Base-by-base conservation (phyloP, 2,329 filamentous ascomycete species). In the Lachnellula arida region DNA sequence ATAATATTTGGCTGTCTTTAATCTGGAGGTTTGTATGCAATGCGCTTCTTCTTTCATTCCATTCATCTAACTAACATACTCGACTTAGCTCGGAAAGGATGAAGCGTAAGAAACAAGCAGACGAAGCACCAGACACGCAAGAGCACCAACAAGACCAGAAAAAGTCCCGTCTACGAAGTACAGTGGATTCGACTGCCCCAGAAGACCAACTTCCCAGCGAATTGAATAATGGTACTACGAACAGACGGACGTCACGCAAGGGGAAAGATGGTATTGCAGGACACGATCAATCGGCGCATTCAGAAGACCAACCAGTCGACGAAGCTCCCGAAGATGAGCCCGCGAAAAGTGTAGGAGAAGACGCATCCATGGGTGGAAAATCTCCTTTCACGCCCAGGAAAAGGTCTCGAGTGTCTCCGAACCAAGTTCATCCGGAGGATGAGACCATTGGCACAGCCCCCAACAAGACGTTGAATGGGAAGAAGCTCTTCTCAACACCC, bases 401-500 rank as follows among this genome's bases (percentile, higher is more conserved):
- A 50, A 19, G 40, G 12, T 17, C n/a, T 14, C 35, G 28, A 6
- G 46, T 40, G 3, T 28, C 15, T 9, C 42, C 55, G 19, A 49
- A 25, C 5, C 49, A 35, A 28, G 47, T n/a, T 35, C 32, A 11
- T 14, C 53, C 17, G 46, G 40, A 37, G 25, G 53, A 43, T 32
- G 25, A 46, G 1, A 19, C 48, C 8, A 60, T 60, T 49, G 52
- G 47, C 32, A 57, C 46, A 2, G 68, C 63, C 6, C 64, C 67
- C 17, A 63, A 32, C 14, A 63, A 63, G 32, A 46, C 46, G 11
- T 22, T 51, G 11, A 55, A 62, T 52, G 59, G 54, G 37, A 66
- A 65, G 35, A 65, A 56, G 39, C 60, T 68, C 8, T 70, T 70
- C 47, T 60, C 63, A 9, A 71, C 69, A 19, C 68, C 68, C 14